Percentiles rank a stretch among this genome's conserved stretches.
phyloP scores from a whole-genome alignment of 139 green algal genomes.

The Tetradesmus obliquus region DNA sequence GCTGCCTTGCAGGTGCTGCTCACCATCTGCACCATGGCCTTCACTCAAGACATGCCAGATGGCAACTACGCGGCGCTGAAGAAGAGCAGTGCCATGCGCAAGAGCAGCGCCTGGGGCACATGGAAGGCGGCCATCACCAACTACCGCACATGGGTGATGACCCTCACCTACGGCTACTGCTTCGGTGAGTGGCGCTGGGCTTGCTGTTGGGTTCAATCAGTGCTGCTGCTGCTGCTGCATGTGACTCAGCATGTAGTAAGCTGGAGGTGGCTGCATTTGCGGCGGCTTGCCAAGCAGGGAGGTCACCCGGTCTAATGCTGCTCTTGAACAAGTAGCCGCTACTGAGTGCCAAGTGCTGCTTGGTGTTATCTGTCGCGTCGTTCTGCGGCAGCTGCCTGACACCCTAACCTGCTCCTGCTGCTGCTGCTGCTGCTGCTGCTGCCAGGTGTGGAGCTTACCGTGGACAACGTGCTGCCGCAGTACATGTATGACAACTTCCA shows the following conservation, averaged over 20 bases:
- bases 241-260: too few species aligned
- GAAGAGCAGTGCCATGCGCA: slow-evolving; percentile 78
- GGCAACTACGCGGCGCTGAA: slow-evolving; percentile 88
- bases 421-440: not conserved
- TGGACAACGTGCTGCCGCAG: slow-evolving; percentile 86
- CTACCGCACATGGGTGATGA: slow-evolving; percentile 81
- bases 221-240: not conserved
- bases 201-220: slow-evolving; percentile 48
- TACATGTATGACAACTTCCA: slow-evolving; percentile 88
- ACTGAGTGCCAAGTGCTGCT: too few species aligned
- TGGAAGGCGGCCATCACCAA: slow-evolving; percentile 78
- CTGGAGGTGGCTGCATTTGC: too few species aligned
- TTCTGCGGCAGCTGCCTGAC: slow-evolving; percentile 16
- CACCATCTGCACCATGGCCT: slow-evolving; percentile 52
- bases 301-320: too few species aligned
- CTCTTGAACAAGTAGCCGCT: too few species aligned
- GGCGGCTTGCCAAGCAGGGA: too few species aligned
- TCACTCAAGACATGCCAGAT: slow-evolving; percentile 86
- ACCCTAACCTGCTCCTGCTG: not conserved
- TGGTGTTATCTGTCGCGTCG: too few species aligned
- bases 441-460: slow-evolving; percentile 86
- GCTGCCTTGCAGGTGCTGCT: slow-evolving; percentile 25
- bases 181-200: slow-evolving; percentile 70
- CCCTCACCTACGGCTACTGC: slow-evolving; percentile 84
- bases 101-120: slow-evolving; percentile 72